Evolutionary conservation across 1,139 yeast species (phyloP).

Genomic region (Geotrichum candidum): DNA sequence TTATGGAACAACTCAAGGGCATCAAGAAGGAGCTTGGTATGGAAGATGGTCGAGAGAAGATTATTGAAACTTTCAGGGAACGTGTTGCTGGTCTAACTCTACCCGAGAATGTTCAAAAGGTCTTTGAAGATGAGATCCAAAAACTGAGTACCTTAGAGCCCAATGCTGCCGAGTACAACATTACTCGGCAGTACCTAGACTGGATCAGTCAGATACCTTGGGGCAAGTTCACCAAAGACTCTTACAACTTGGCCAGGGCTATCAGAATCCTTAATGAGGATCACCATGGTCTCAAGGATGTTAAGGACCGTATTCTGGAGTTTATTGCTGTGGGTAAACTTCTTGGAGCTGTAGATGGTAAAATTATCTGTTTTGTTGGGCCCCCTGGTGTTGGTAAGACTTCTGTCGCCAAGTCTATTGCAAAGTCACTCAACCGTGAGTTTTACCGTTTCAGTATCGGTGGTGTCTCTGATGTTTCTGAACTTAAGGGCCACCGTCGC

Average conservation of each 20-base stretch:
- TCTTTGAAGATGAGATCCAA: slow-evolving; percentile 78
- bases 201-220: slow-evolving; percentile 94
- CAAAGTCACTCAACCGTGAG: slow-evolving; percentile 77
- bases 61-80: slow-evolving; percentile 71
- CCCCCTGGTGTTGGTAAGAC: slow-evolving; percentile 99
- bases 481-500: slow-evolving; percentile 94
- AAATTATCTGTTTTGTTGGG: slow-evolving; percentile 89
- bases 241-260: slow-evolving; percentile 71
- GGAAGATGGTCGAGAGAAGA: slow-evolving; percentile 78
- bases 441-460: slow-evolving; percentile 93
- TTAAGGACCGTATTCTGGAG: slow-evolving; percentile 74
- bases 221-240: slow-evolving; percentile 81
- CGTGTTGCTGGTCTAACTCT: slow-evolving; percentile 65
- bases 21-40: slow-evolving; percentile 88
- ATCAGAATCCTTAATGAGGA: slow-evolving; percentile 62
- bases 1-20: slow-evolving; percentile 63
- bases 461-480: slow-evolving; percentile 94
- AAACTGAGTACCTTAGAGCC: slow-evolving; percentile 65
- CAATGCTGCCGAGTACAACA: slow-evolving; percentile 79
- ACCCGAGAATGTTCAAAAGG: slow-evolving; percentile 64
- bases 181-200: slow-evolving; percentile 81
- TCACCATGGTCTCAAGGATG: slow-evolving; percentile 77
- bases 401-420: slow-evolving; percentile 89
- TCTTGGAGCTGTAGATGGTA: slow-evolving; percentile 85
- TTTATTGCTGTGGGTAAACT: slow-evolving; percentile 60